Evolutionary conservation across 1,284 basidiomycete species (phyloP).

Genomic region (Nidula niveotomentosa): DNA sequence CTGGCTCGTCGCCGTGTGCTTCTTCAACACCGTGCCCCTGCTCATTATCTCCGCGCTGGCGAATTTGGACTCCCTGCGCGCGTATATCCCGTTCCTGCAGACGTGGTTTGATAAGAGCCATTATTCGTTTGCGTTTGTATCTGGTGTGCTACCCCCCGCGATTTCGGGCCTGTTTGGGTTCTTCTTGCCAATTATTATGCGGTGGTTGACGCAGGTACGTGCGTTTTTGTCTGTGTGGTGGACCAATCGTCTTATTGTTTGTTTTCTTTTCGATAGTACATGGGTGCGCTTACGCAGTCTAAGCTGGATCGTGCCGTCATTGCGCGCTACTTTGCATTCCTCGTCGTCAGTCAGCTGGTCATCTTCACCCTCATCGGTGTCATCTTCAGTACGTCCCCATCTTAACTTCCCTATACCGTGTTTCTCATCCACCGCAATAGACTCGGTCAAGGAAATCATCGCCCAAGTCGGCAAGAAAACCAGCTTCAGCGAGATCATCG

Average conservation of each 20-base stretch:
- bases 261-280: constrained; percentile 50
- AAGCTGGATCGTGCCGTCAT: constrained; percentile 87
- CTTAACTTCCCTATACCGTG: constrained; percentile 1
- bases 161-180: constrained; percentile 90
- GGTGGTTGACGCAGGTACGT: constrained; percentile 59
- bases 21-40: constrained; percentile 90
- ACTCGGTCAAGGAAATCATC: constrained; percentile 69
- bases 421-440: constrained; percentile 27
- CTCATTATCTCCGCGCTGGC: constrained; percentile 81
- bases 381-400: constrained; percentile 64
- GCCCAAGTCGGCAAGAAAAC: constrained; percentile 66
- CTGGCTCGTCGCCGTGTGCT: constrained; percentile 75
- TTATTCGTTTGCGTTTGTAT: constrained; percentile 70
- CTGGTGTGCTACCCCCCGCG: constrained; percentile 86
- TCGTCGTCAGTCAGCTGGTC: constrained; percentile 87
- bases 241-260: constrained; percentile 20
- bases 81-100: constrained; percentile 72
- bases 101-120: constrained; percentile 64
- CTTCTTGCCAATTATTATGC: constrained; percentile 86
- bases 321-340: constrained; percentile 89
- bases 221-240: background rate
- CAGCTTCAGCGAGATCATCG: constrained; percentile 67
- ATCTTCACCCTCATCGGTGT: constrained; percentile 93
- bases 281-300: constrained; percentile 78
- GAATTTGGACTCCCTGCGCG: constrained; percentile 69